Evolutionary conservation across 305 asterid species (phyloP), one percentile per base, ranked within the genome.

Genomic region (Solanum hybrid): DNA sequence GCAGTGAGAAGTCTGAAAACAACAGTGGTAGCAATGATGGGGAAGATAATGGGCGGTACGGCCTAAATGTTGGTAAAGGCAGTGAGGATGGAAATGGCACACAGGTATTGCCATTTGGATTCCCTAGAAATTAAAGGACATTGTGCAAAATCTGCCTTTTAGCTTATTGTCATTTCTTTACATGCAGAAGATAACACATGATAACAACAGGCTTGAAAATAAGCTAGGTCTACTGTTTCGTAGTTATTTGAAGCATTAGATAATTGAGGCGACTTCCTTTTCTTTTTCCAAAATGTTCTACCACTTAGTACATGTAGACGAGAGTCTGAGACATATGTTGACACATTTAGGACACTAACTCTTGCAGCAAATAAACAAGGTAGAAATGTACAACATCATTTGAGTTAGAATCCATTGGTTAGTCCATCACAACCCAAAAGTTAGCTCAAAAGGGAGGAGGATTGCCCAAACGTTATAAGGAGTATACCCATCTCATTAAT

Each of bases 21-120:
- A 87, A 91, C 90, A 91, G 87, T 77, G 94, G 91, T 87, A 93
- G 96, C 92, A 92, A 87, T 92, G 94, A 82, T 8, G 94, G 92
- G 86, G 96, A 94, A 91, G 92, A 94, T 88, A 92, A 93, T 90
- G 94, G 87, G 83, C 92, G 94, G 90, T 91, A 90, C 13, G 93
- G 93, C 88, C 86, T 93, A 90, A 92, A 93, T 89, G 92, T 69
- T 90, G 95, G 91, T 77, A 94, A 91, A 89, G 94, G 94, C 88
- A 94, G 76, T 26, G 90, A 76, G 39, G 86, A 57, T 78, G 90
- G 86, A 33, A 88, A 39, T 87, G 85, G 35, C 79, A n/a, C 87
- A 18, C 79, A 88, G 90, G 90, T 88, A 77, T 37, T 28, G 86
- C n/a, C 42, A 77, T 88, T 76, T 88, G 64, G 36, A 46, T 57